Base-by-base conservation (phyloP, 148 eudicot genomes). In the Hydrangea macrophylla region DNA sequence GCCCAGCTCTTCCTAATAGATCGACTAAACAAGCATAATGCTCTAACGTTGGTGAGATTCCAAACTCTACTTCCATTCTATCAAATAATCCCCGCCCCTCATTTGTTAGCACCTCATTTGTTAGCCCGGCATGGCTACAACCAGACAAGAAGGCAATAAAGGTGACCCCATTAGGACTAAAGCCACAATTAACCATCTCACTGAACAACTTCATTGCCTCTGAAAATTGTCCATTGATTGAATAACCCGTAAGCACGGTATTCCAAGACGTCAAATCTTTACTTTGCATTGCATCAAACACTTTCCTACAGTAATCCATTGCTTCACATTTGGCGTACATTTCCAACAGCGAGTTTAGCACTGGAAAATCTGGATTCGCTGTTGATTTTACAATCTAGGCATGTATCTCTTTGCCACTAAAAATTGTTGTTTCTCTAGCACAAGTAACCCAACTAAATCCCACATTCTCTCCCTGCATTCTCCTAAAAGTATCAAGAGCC, bases 11-110 rank as follows among this genome's bases (percentile, higher is more conserved):
- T 59, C 86, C 83, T 28, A 73, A 79, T 26, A 79, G 51, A 76
- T 82, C 86, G 15, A 79, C 81, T 65, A 82, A 68, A 69, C 83
- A 79, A 64, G 81, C 83, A 65, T 83, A 83, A 61, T 79, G 81
- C 79, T 83, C 86, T 55, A 77, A 26, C 44, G 27, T 64, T 51
- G 77, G 81, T 3, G 70, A 55, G 0, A 77, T 48, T 4, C 75
- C 75, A 68, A 74, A 79, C n/a, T 76, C 70, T 5, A 40, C 7
- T 13, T 11, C 40, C 86, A 82, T 76, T 55, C 69, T 67, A 28
- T 78, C 67, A 62, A 81, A 81, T 28, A 78, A 48, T 24, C 5
- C 37, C 37, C n/a, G 59, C 12, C 82, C 82, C 39, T 75, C 80
- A 12, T 42, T 22, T n/a, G n/a, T n/a, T n/a, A n/a, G n/a, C n/a